Conservation (phyloP, 2,329 filamentous ascomycete species). For the Fusarium tanahbumbuense region DNA sequence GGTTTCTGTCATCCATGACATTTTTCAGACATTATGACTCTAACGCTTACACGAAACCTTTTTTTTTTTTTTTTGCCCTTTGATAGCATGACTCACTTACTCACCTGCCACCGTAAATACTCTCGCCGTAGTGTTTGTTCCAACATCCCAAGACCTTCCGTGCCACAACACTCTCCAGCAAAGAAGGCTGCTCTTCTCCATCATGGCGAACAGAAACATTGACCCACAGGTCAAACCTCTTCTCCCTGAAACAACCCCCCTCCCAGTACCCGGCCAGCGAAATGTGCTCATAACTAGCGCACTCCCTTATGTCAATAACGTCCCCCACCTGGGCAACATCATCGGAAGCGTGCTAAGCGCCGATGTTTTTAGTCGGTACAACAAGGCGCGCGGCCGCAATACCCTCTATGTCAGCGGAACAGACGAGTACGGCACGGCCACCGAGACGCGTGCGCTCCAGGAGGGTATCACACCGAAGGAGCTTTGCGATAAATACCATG, state of each 20-base stretch:
- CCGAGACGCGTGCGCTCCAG: neutral
- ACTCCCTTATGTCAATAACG: neutral
- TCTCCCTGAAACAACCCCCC: accelerated
- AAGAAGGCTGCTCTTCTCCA: accelerated
- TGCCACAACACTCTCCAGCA: too few relatives aligned
- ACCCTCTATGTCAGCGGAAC: neutral
- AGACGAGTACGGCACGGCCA: neutral
- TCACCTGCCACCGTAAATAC: too few relatives aligned
- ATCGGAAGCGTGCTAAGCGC: neutral
- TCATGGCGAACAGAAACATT: neutral
- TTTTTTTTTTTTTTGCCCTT: too few relatives aligned
- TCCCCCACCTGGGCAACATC: neutral
- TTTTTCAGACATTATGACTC: too few relatives aligned
- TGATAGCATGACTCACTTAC: too few relatives aligned
- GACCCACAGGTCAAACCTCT: neutral
- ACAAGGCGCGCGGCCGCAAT: neutral
- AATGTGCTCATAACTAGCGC: neutral
- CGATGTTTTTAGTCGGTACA: neutral
- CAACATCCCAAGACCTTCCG: accelerated
- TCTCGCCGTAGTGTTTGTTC: too few relatives aligned
- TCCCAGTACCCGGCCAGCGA: accelerated
- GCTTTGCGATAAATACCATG: neutral
- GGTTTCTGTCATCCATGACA: too few relatives aligned
- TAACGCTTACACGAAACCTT: too few relatives aligned
- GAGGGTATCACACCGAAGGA: neutral